Evolutionary conservation across 441 rosid genomes (phyloP).

Genomic region (Hura crepitans): DNA sequence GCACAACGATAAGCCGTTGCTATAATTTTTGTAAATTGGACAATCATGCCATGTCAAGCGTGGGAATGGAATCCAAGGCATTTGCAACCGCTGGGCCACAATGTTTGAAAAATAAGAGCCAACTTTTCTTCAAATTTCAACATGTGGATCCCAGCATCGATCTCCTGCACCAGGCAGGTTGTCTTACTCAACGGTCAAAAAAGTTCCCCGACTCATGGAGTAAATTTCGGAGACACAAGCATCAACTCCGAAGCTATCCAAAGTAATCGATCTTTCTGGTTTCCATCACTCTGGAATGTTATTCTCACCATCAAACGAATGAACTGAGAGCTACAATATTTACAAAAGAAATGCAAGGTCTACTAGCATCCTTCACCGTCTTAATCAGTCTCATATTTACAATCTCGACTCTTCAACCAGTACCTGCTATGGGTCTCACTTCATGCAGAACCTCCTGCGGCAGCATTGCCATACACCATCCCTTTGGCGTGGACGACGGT

Average conservation of each 20-base stretch:
- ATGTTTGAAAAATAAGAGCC: slow-evolving; percentile 18
- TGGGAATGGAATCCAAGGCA: background rate
- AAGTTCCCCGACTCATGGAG: slow-evolving; percentile 17
- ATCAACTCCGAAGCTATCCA: background rate
- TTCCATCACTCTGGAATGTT: background rate
- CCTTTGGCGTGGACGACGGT: slow-evolving; percentile 71
- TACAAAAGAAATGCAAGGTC: slow-evolving; percentile 18
- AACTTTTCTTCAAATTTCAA: slow-evolving; percentile 23
- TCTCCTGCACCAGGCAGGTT: slow-evolving; percentile 15
- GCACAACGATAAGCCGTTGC: no score
- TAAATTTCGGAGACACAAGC: slow-evolving; percentile 25
- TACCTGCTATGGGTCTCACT: slow-evolving; percentile 24
- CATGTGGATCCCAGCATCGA: slow-evolving; percentile 30
- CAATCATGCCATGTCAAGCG: no score
- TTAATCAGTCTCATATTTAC: slow-evolving; percentile 27
- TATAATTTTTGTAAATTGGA: no score
- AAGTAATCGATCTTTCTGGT: background rate
- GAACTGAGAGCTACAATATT: background rate
- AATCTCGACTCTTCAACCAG: slow-evolving; percentile 21
- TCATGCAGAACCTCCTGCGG: slow-evolving; percentile 62
- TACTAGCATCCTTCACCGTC: slow-evolving; percentile 1
- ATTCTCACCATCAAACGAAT: background rate
- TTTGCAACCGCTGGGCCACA: slow-evolving; percentile 7
- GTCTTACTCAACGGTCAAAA: slow-evolving; percentile 32
- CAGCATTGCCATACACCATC: slow-evolving; percentile 56